These are phyloP conservation scores for Candida dubliniensis DNA, from an alignment of 1,139 yeast genomes.

Conservation along the genomic window DNA sequence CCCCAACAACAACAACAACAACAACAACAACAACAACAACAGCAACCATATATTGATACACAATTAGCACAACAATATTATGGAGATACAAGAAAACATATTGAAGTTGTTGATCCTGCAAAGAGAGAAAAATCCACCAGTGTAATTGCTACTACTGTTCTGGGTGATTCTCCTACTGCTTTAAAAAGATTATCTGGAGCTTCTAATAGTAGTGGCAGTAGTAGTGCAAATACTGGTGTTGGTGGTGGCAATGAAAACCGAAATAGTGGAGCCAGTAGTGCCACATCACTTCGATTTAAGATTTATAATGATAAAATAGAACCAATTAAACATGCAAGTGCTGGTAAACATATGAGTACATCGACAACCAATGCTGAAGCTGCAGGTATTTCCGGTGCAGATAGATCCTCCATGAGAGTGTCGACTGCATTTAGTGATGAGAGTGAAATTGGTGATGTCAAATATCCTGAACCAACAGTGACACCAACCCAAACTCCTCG, in stretches of 20 bases:
- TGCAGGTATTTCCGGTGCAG: slow-evolving; percentile 1
- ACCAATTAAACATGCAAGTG: slow-evolving; percentile 6
- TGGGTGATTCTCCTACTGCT: slow-evolving; percentile 5
- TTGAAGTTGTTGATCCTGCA: slow-evolving; percentile 2
- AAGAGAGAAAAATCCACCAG: background rate
- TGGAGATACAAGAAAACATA: slow-evolving; percentile 2
- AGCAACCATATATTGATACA: slow-evolving; percentile 2
- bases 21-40: slow-evolving; percentile 2
- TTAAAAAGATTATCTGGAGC: slow-evolving; percentile 3
- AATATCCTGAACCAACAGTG: slow-evolving; percentile 15
- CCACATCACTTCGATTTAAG: slow-evolving; percentile 6
- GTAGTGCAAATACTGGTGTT: background rate
- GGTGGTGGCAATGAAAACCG: slow-evolving; percentile 5
- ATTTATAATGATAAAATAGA: slow-evolving; percentile 10
- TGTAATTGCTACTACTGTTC: slow-evolving; percentile 1
- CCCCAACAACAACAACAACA: slow-evolving; percentile 1
- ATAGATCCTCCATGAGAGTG: slow-evolving; percentile 11
- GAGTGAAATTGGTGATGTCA: slow-evolving; percentile 13
- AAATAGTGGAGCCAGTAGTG: slow-evolving; percentile 7
- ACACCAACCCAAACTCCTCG: slow-evolving; percentile 14
- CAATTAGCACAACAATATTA: slow-evolving; percentile 4
- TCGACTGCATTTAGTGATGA: slow-evolving; percentile 16
- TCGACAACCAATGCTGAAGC: slow-evolving; percentile 8
- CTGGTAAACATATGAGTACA: slow-evolving; percentile 7
- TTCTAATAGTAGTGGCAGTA: slow-evolving; percentile 4